Base-by-base conservation (phyloP, 208 protist species). In the Acanthamoeba lenticulata region DNA sequence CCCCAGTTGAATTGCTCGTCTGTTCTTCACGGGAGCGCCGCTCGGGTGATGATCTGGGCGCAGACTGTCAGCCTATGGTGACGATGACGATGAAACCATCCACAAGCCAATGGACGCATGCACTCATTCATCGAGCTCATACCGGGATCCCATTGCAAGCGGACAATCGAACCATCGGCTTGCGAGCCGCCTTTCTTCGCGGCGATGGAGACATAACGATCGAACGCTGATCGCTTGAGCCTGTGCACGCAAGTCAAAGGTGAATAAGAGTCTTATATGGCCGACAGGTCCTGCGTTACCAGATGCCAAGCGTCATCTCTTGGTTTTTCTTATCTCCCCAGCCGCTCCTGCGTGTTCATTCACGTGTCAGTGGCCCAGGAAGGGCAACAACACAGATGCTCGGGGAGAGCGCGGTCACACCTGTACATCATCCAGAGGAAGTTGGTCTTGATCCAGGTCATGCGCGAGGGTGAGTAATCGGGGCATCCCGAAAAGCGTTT, bases 371-470 rank as follows among this genome's bases (percentile, higher is more conserved):
- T n/a, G 19, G 11, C 6, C 9, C 74, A 85, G 24, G 42, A 36
- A 6, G 42, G n/a, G 24, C 11, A 21, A 85, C 21, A 9, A 85
- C n/a, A n/a, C n/a, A n/a, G n/a, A n/a, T n/a, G n/a, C n/a, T n/a
- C n/a, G n/a, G n/a, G n/a, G 42, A 85, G 74, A n/a, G 6, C 34
- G 42, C n/a, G n/a, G n/a, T 19, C 9, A 9, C 49, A 94, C 47
- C 95, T 13, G 83, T 74, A 96, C 92, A 96, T 96, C 96, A 97
- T 97, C 96, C 96, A 97, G 19, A 97, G 72, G 27, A 96, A 97
- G 93, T 96, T 96, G 6, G 96, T 72, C 90, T 97, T 97, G 1
- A 97, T 92, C 96, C 96, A 97, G 7, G 95, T 97, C 96, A 97
- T 97, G 42, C 96, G 38, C n/a, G 81, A 95, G 4, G 47, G 19